These are phyloP conservation scores for Triticum dicoccoides DNA, from an alignment of 176 grass and related monocot species.

Conservation along the genomic window DNA sequence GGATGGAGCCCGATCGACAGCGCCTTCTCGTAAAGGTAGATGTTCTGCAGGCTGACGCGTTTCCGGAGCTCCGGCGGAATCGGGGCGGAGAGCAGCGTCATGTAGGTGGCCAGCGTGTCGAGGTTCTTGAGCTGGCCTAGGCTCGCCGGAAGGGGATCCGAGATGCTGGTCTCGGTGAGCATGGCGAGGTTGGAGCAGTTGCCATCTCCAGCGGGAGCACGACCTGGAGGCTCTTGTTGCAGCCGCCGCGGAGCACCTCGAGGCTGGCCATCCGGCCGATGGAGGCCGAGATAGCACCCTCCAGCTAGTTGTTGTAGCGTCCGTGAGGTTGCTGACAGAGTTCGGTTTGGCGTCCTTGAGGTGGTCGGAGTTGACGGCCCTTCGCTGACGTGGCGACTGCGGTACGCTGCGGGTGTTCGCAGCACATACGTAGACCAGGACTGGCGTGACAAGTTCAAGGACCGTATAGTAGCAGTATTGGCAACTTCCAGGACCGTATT, in stretches of 20 bases:
- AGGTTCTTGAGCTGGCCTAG: constrained; percentile 58
- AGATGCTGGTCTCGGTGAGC: constrained; percentile 69
- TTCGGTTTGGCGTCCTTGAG: too few relatives aligned
- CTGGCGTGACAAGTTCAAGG: too few relatives aligned
- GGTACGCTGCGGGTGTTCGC: neutral
- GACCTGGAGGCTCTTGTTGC: constrained; percentile 65
- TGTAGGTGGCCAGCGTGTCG: constrained; percentile 69
- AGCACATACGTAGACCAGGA: constrained; percentile 20
- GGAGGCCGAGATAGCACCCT: neutral
- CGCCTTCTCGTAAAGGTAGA: constrained; percentile 73
- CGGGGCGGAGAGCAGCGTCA: constrained; percentile 57
- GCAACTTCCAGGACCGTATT: too few relatives aligned
- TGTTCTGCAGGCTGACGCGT: constrained; percentile 46
- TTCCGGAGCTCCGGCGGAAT: constrained; percentile 67
- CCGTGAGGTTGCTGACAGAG: too few relatives aligned
- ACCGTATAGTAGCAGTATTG: too few relatives aligned
- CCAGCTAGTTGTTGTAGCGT: too few relatives aligned
- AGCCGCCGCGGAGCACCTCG: constrained; percentile 50
- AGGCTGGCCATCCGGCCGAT: constrained; percentile 47
- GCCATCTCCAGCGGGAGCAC: constrained; percentile 50
- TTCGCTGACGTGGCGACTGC: too few relatives aligned
- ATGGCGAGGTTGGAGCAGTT: constrained; percentile 34
- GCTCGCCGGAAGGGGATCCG: constrained; percentile 48
- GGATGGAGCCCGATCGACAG: too few relatives aligned
- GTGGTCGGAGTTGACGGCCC: too few relatives aligned